Evolutionary conservation across 164 flowering plant genomes (phyloP).

Genomic region (Stephania cephalantha): DNA sequence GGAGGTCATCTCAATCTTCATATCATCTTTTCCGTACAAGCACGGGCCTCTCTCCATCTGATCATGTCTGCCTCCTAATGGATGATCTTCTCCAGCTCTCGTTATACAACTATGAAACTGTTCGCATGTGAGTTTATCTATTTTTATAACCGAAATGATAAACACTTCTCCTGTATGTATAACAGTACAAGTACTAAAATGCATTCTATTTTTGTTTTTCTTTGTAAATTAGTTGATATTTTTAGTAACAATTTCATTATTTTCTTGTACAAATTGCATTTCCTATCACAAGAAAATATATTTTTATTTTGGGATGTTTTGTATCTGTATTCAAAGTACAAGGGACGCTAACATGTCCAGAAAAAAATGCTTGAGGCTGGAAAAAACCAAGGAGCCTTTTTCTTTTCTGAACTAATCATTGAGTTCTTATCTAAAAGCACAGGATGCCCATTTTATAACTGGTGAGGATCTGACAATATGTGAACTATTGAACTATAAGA

Average conservation of each 20-base stretch:
- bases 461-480: neutral
- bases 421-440: neutral
- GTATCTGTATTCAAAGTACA: neutral
- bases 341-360: neutral
- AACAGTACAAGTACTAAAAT: no score
- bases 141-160: neutral
- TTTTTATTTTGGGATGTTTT: neutral
- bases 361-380: neutral
- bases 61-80: constrained; percentile 51
- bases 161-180: neutral
- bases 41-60: constrained; percentile 56
- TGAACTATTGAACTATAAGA: neutral
- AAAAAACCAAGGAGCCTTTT: neutral
- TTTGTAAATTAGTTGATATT: neutral
- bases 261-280: neutral
- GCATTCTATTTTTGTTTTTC: no score
- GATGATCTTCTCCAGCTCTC: constrained; percentile 79
- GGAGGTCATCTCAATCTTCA: constrained; percentile 97
- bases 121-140: constrained; percentile 64
- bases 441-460: neutral
- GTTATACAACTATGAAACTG: constrained; percentile 87
- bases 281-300: neutral
- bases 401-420: neutral
- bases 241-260: neutral
- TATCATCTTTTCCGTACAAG: constrained; percentile 69